These are phyloP conservation scores for Jaminaea rosea DNA, from an alignment of 1,284 basidiomycete species.

Conservation along the genomic window DNA sequence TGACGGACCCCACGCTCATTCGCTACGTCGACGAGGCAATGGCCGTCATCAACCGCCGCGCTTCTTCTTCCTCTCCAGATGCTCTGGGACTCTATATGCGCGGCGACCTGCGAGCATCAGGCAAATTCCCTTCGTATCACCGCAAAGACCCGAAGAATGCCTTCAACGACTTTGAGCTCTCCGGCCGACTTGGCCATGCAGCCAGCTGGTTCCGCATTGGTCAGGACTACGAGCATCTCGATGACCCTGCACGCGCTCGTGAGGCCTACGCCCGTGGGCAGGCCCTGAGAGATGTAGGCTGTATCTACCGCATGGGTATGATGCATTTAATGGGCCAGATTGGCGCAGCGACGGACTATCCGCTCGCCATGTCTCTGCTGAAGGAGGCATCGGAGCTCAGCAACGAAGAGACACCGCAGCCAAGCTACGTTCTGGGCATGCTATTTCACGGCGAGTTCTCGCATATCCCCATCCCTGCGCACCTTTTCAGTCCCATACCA, in stretches of 20 bases:
- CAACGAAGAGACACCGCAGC: conserved; percentile 68
- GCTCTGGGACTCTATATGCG: conserved; percentile 68
- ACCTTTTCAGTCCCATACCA: conserved; percentile 33
- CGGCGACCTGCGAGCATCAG: conserved; percentile 63
- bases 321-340: conserved; percentile 81
- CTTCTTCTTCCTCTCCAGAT: conserved; percentile 48
- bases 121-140: conserved; percentile 51
- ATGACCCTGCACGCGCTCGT: conserved; percentile 60
- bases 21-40: conserved; percentile 59
- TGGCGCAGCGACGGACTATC: conserved; percentile 55
- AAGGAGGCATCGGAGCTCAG: conserved; percentile 67
- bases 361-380: conserved; percentile 63
- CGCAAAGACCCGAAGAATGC: conserved; percentile 64
- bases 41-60: conserved; percentile 20
- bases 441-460: conserved; percentile 60
- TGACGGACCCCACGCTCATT: conserved; percentile 59
- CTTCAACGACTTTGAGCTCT: conserved; percentile 66
- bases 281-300: conserved; percentile 62
- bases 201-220: conserved; percentile 74
- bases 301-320: conserved; percentile 67
- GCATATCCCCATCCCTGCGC: conserved; percentile 25
- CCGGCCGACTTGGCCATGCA: conserved; percentile 39
- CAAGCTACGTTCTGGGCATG: conserved; percentile 70
- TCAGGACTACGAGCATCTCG: conserved; percentile 79
- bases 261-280: conserved; percentile 75